Base-by-base conservation (phyloP, 2,329 filamentous ascomycete species). In the Cytospora leucostoma region DNA sequence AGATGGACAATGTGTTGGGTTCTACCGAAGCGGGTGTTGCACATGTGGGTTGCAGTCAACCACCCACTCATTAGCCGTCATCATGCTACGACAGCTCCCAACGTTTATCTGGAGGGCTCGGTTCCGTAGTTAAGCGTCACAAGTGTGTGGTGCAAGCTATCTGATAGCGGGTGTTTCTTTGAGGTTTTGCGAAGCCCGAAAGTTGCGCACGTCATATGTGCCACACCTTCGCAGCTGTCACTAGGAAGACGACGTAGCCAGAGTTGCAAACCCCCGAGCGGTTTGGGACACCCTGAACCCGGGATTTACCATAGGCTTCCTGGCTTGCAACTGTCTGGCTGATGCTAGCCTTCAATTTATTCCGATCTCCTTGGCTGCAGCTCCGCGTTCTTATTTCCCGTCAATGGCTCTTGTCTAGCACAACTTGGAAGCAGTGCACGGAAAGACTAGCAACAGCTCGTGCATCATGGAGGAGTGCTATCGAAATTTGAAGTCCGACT, bases 21-120 rank as follows among this genome's bases (percentile, higher is more conserved):
- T 32, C 12, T 32, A n/a, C 13, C 13, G 32, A 53, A 35, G 58
- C 51, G 51, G 58, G 50, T 47, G 37, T 32, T 60, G 27, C 27
- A 27, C 27, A 27, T 27, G 27, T 27, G 58, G 27, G 58, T 60
- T 35, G 37, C 50, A 60, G 27, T 54, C 58, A 60, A 54, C 51
- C 40, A 19, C 40, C 37, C n/a, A 34, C 54, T 54, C 35, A 37
- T 34, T 32, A 8, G 44, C 57, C 50, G 37, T 35, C n/a, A 49
- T 32, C 38, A 55, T 55, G 51, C 27, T n/a, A 53, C 58, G 8
- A 34, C 34, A 35, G 38, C 50, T 61, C 40, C 38, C 37, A 61
- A 47, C 19, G n/a, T 49, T 51, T 27, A 55, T 17, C 17, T 55
- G 51, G 38, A 55, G 35, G 21, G 37, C 52, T 60, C 51, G 27